Evolutionary conservation across 2,329 filamentous ascomycete species (phyloP).

Genomic region (Penicillium sp.): DNA sequence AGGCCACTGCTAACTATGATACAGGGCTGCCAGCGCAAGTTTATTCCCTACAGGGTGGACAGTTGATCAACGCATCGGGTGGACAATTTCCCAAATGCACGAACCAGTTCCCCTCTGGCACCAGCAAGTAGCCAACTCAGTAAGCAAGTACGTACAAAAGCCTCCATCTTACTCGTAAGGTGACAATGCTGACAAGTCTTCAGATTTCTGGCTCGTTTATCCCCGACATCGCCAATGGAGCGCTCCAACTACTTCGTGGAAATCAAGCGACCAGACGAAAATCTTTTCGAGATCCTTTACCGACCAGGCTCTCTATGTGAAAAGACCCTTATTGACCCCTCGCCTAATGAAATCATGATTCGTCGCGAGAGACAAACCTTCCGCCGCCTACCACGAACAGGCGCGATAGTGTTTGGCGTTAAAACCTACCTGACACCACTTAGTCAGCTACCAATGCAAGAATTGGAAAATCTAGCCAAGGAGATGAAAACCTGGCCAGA

Average conservation of each 20-base stretch:
- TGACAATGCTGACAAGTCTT: neutral
- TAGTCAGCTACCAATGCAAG: conserved; percentile 41
- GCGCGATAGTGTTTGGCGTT: conserved; percentile 52
- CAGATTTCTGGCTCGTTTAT: conserved; percentile 50
- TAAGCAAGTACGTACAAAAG: conserved; percentile 41
- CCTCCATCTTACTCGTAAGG: neutral
- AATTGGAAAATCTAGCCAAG: conserved; percentile 44
- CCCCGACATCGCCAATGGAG: conserved; percentile 48
- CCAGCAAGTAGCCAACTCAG: conserved; percentile 44
- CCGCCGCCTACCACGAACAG: conserved; percentile 44
- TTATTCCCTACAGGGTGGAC: conserved; percentile 57
- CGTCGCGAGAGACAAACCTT: conserved; percentile 55
- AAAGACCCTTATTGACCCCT: conserved; percentile 35
- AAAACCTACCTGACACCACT: conserved; percentile 49
- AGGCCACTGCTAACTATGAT: conserved; percentile 1
- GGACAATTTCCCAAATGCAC: conserved; percentile 50
- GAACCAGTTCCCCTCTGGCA: conserved; percentile 53
- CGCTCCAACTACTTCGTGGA: conserved; percentile 54
- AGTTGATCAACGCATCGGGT: conserved; percentile 51
- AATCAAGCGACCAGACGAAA: conserved; percentile 39
- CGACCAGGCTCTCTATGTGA: conserved; percentile 44
- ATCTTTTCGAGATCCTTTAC: conserved; percentile 47
- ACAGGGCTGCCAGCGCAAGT: conserved; percentile 52
- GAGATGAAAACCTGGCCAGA: conserved; percentile 50
- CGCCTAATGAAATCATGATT: conserved; percentile 46